Conservation (phyloP, 257 asterid genomes). For the Gardenia jasminoides region DNA sequence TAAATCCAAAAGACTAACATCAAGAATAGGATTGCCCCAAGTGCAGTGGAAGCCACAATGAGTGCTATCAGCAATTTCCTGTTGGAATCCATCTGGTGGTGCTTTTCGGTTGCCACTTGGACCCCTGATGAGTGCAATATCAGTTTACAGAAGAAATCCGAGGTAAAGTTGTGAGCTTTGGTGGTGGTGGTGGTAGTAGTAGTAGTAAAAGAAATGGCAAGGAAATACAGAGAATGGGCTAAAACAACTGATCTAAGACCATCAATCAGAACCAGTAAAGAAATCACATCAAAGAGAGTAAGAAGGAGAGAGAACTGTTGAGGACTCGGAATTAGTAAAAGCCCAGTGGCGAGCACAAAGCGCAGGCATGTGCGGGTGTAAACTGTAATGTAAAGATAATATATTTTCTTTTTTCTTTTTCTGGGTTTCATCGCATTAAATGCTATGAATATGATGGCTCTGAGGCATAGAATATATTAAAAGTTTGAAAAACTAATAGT, state of each 20-base stretch:
- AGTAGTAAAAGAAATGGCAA: neutral
- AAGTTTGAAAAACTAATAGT: constrained; percentile 8
- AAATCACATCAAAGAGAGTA: neutral
- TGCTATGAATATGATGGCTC: constrained; percentile 25
- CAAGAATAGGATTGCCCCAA: constrained; percentile 32
- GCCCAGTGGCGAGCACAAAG: neutral
- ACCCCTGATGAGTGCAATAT: constrained; percentile 23
- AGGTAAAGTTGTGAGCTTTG: constrained; percentile 8
- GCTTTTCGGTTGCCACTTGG: constrained; percentile 26
- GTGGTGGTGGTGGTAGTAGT: too few relatives aligned
- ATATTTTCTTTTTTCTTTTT: neutral
- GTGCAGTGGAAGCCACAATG: constrained; percentile 38
- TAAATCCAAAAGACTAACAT: constrained; percentile 38
- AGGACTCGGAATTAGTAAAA: neutral
- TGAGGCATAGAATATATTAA: neutral
- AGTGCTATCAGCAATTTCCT: constrained; percentile 40
- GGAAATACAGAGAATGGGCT: constrained; percentile 1
- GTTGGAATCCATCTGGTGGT: constrained; percentile 29
- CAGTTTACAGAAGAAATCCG: constrained; percentile 5
- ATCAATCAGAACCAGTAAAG: constrained; percentile 1
- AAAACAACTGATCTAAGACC: constrained; percentile 3
- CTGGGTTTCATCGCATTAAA: constrained; percentile 17
- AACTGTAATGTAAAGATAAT: neutral
- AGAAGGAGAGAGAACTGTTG: neutral
- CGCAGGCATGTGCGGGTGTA: neutral